These are phyloP conservation scores for Malus hybrid DNA, from an alignment of 331 rosid genomes.

Conservation along the genomic window DNA sequence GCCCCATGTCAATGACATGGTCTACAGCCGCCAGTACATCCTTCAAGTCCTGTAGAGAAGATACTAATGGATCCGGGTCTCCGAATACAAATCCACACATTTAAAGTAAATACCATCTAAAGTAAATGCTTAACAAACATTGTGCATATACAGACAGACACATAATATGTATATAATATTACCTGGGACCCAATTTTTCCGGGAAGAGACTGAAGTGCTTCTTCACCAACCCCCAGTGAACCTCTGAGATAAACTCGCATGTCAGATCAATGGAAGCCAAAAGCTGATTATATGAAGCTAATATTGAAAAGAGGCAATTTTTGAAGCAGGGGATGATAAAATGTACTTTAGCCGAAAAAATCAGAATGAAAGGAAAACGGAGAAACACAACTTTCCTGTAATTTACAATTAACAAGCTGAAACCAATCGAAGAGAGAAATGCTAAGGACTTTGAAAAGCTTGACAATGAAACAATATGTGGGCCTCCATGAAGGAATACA, in stretches of 20 bases:
- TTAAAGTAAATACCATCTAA: not conserved
- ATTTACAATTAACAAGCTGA: constrained; percentile 69
- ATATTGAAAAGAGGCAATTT: no score
- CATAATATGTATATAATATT: no score
- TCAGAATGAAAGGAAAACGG: not conserved
- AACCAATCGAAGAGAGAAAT: constrained; percentile 74
- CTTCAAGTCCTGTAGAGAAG: constrained; percentile 59
- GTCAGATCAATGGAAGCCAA: constrained; percentile 2
- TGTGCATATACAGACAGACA: constrained; percentile 25
- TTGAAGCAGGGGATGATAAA: no score
- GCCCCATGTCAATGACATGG: constrained; percentile 60
- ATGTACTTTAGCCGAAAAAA: no score
- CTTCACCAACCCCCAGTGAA: constrained; percentile 89
- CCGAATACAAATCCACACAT: not conserved
- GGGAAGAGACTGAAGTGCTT: constrained; percentile 89
- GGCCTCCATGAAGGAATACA: constrained; percentile 85
- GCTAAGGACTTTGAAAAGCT: constrained; percentile 80
- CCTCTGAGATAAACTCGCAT: constrained; percentile 54
- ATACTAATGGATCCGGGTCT: constrained; percentile 15
- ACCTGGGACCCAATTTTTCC: constrained; percentile 72
- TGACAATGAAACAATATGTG: constrained; percentile 51
- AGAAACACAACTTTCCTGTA: constrained; percentile 47
- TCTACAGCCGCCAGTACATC: constrained; percentile 72
- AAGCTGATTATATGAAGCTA: no score
- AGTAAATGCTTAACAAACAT: not conserved